Evolutionary conservation across 805 yeast species (phyloP).

Genomic region (Saccharomyces kudriavzevii): DNA sequence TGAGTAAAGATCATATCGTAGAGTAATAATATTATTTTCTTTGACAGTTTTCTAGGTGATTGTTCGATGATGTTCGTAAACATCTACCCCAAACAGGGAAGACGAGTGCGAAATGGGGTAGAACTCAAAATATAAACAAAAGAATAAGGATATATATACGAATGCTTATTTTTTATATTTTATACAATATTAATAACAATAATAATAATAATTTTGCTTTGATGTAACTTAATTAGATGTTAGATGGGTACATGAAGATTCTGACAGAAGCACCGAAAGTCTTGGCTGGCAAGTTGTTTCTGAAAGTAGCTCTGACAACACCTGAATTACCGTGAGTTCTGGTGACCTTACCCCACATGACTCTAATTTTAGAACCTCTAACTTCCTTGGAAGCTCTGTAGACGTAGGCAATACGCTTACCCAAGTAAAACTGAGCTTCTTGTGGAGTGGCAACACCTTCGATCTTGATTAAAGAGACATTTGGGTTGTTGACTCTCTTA

Average conservation of each 20-base stretch:
- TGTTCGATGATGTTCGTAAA: no score
- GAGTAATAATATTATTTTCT: background rate
- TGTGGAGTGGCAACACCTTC: slow-evolving; percentile 89
- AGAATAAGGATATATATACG: background rate
- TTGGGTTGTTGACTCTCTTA: slow-evolving; percentile 96
- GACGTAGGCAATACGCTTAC: slow-evolving; percentile 98
- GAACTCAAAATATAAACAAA: background rate
- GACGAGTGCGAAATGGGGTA: background rate
- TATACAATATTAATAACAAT: background rate
- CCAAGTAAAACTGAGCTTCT: slow-evolving; percentile 98
- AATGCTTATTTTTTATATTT: background rate
- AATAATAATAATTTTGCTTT: background rate
- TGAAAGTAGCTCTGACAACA: slow-evolving; percentile 97
- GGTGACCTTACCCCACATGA: slow-evolving; percentile 98
- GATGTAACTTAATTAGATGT: slow-evolving; percentile 59
- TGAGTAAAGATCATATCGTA: background rate
- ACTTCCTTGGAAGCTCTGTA: slow-evolving; percentile 97
- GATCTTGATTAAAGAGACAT: slow-evolving; percentile 90
- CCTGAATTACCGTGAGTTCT: slow-evolving; percentile 99
- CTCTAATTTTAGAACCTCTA: slow-evolving; percentile 98
- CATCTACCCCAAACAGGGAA: no score
- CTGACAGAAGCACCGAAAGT: slow-evolving; percentile 99
- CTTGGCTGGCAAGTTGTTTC: slow-evolving; percentile 98
- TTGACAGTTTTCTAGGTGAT: no score
- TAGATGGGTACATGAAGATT: slow-evolving; percentile 99